Percentiles rank a stretch among this genome's conserved stretches.
Conservation (phyloP, 805 yeast genomes). For the Candida palmyrensis region DNA sequence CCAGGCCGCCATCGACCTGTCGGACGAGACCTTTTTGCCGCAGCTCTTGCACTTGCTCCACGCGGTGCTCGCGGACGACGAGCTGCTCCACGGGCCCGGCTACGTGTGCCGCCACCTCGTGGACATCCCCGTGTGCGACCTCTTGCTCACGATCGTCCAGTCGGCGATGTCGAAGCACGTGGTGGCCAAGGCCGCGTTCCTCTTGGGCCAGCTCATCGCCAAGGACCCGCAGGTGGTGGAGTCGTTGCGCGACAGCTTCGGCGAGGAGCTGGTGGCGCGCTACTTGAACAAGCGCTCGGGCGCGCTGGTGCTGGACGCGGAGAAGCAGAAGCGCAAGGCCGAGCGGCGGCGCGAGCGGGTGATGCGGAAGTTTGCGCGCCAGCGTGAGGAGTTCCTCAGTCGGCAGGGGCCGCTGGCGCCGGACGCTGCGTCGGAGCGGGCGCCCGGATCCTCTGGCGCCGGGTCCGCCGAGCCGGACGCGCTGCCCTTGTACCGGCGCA, state of each 20-base stretch:
- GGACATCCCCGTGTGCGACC: conserved; percentile 52
- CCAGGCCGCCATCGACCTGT: conserved; percentile 44
- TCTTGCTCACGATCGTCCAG: conserved; percentile 48
- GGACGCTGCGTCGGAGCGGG: conserved; percentile 4
- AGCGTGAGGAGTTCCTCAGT: conserved; percentile 39
- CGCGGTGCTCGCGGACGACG: conserved; percentile 55
- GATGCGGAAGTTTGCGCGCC: conserved; percentile 56
- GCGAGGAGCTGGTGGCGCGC: conserved; percentile 45
- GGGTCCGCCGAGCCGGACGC: too few relatives aligned
- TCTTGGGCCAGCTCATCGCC: conserved; percentile 47
- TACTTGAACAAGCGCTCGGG: conserved; percentile 43
- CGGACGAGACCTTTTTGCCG: conserved; percentile 51
- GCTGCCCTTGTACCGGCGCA: too few relatives aligned
- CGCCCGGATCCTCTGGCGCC: conserved; percentile 4
- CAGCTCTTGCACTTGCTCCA: conserved; percentile 65
- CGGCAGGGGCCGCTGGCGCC: conserved; percentile 25
- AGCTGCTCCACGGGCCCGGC: conserved; percentile 31
- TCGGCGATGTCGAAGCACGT: conserved; percentile 45
- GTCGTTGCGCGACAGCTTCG: conserved; percentile 52
- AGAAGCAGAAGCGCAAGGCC: conserved; percentile 52
- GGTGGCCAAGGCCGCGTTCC: conserved; percentile 50
- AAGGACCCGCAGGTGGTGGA: conserved; percentile 48
- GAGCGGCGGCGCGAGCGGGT: conserved; percentile 58
- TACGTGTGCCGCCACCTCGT: conserved; percentile 42
- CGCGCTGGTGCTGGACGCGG: conserved; percentile 46